Evolutionary conservation across 192 early-diverging fungal species (phyloP), one percentile per base, ranked within the genome.

Genomic region (Linnemannia hyalina): DNA sequence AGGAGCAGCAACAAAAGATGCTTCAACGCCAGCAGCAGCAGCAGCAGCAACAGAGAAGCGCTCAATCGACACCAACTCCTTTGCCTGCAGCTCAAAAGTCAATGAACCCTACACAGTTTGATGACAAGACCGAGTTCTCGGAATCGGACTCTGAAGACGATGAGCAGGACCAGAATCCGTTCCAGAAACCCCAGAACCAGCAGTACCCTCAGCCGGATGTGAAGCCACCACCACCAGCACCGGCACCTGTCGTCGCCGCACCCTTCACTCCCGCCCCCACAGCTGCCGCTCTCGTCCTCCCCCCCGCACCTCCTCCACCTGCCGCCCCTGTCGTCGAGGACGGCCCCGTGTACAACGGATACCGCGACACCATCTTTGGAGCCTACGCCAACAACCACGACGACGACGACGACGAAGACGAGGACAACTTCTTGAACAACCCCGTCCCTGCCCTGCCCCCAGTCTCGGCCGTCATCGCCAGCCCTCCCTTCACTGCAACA

Each of bases 331-430:
- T 65, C 0, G 26, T 65, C 11, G 60, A 65, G 32, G 60, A 65
- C 18, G 81, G 68, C 18, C 49, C 75, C n/a, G 78, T 47, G 6
- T 85, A 85, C 49, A 85, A 76, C 22, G 83, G 83, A 80, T 85
- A 85, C 70, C 83, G 83, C 16, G 83, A 85, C 44, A 85, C 83
- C 3, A 85, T 85, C 75, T 85, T 85, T 80, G 83, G 83, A 7
- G 78, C 78, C 13, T 85, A 85, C 69, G 77, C 83, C 22, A 78
- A 69, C 32, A 52, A 32, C 5, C 75, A 80, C 35, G 70, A 42
- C 15, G 78, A 80, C 49, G 83, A 80, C 49, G 83, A 85, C 20
- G 83, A 85, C 20, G 77, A 83, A 2, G 83, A 80, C 22, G 78
- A 76, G 1, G 72, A 63, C 13, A 20, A 20, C 49, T 52, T 5